Evolutionary conservation across 192 early-diverging fungal species (phyloP).

Genomic region (Coemansia brasiliensis): DNA sequence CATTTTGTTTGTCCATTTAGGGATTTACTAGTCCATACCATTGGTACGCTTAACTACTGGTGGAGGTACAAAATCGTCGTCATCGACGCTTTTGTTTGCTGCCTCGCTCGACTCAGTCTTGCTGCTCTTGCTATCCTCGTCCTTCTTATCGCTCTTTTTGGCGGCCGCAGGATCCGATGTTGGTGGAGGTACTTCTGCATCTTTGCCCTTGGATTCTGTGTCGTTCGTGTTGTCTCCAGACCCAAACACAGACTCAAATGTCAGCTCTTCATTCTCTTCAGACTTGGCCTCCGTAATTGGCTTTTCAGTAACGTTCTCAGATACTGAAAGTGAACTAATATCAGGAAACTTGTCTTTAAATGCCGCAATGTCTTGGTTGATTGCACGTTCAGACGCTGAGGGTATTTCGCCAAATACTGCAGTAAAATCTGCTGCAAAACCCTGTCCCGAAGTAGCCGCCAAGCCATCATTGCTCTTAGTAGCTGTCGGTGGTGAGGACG

Average conservation of each 20-base stretch:
- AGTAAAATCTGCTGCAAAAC: constrained; percentile 46
- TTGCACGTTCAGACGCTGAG: constrained; percentile 20
- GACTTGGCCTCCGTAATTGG: neutral
- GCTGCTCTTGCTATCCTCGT: constrained; percentile 3
- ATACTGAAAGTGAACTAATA: constrained; percentile 19
- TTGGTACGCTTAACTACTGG: constrained; percentile 54
- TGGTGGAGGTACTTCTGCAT: neutral
- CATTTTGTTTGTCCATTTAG: neutral
- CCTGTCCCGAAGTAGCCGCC: constrained; percentile 3
- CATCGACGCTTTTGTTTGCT: constrained; percentile 9
- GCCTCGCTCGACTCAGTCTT: neutral
- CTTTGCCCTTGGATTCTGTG: neutral
- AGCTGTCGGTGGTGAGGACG: constrained; percentile 21
- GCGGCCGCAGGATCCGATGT: neutral
- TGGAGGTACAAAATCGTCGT: constrained; percentile 46
- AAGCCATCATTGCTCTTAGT: neutral
- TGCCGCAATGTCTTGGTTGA: constrained; percentile 42
- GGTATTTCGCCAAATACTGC: constrained; percentile 39
- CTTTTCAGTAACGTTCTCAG: neutral
- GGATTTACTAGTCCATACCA: constrained; percentile 31
- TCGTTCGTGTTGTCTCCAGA: constrained; percentile 4
- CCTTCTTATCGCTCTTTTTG: constrained; percentile 3
- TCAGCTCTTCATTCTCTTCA: constrained; percentile 28
- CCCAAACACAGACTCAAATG: constrained; percentile 55
- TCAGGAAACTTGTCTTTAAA: constrained; percentile 54